phyloP scores from a whole-genome alignment of 352 stramenopile genomes.

The Pythium angustatum region DNA sequence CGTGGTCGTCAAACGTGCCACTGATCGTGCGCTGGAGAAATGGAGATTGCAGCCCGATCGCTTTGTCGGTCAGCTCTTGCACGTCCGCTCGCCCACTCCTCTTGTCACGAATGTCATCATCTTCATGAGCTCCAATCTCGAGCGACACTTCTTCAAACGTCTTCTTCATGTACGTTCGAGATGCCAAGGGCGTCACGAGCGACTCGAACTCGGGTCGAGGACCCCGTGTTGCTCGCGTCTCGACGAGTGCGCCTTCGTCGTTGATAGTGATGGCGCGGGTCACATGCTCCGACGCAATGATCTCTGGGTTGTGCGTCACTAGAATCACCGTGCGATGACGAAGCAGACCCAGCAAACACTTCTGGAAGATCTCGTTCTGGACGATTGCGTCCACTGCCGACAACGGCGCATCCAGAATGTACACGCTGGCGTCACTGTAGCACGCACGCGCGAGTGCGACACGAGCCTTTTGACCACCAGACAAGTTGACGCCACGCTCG shows the following conservation, averaged over 20 bases:
- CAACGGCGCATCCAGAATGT: slow-evolving; percentile 89
- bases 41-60: slow-evolving; percentile 4
- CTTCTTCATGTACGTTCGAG: neutral
- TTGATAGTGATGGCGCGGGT: neutral
- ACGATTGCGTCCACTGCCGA: slow-evolving; percentile 91
- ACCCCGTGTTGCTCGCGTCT: neutral
- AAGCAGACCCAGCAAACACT: slow-evolving; percentile 21
- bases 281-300: slow-evolving; percentile 13
- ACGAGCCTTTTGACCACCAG: slow-evolving; percentile 52
- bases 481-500: slow-evolving; percentile 56
- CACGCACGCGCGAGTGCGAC: slow-evolving; percentile 52
- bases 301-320: slow-evolving; percentile 16
- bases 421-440: slow-evolving; percentile 55
- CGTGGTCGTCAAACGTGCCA: neutral
- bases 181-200: neutral
- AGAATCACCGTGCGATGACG: slow-evolving; percentile 15
- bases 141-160: neutral
- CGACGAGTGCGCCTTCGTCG: neutral
- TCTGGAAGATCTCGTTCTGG: slow-evolving; percentile 76
- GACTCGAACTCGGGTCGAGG: neutral
- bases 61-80: slow-evolving; percentile 6
- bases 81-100: neutral
- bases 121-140: neutral
- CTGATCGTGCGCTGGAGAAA: neutral
- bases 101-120: neutral